Evolutionary conservation across 768 basidiomycete genomes (phyloP), one percentile per base, ranked within the genome.

Genomic region (Kwoniella dejecticola): DNA sequence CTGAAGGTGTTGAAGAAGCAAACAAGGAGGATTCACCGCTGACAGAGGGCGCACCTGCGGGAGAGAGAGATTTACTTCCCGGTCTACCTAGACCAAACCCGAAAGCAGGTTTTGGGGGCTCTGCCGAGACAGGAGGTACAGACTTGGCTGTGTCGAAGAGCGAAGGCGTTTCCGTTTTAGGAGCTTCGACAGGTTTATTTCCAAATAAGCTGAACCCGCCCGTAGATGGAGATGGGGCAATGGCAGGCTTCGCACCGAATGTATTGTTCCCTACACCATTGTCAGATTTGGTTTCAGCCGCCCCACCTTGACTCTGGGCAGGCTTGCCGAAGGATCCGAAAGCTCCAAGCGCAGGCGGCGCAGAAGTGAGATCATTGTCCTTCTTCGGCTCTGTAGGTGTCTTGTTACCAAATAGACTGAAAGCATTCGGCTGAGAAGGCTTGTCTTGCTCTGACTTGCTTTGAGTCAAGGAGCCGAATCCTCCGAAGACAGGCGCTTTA

Each of bases 21-120:
- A n/a, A n/a, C n/a, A n/a, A n/a, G n/a, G n/a, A n/a, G n/a, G n/a
- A n/a, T n/a, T n/a, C n/a, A n/a, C n/a, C n/a, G n/a, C n/a, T n/a
- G n/a, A n/a, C n/a, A n/a, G n/a, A n/a, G n/a, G n/a, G n/a, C n/a
- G n/a, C n/a, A n/a, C n/a, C n/a, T n/a, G n/a, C n/a, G n/a, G n/a
- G n/a, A n/a, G n/a, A n/a, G n/a, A n/a, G n/a, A n/a, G n/a, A n/a
- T n/a, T n/a, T 33, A 49, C 33, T 40, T 36, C 23, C 53, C 47
- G 69, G 70, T 46, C 60, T 41, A 47, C 70, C 70, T 8, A 72
- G 49, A 23, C 62, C 83, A 68, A 59, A 81, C 61, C 57, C 78
- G 60, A 60, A 60, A 7, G 57, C 55, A 29, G 54, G 30, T 23
- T 52, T 58, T 5, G 49, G 21, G 8, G 53, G 66, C 23, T 74